These are phyloP conservation scores for Suillus subalutaceus DNA, from an alignment of 768 basidiomycete species.

Conservation along the genomic window DNA sequence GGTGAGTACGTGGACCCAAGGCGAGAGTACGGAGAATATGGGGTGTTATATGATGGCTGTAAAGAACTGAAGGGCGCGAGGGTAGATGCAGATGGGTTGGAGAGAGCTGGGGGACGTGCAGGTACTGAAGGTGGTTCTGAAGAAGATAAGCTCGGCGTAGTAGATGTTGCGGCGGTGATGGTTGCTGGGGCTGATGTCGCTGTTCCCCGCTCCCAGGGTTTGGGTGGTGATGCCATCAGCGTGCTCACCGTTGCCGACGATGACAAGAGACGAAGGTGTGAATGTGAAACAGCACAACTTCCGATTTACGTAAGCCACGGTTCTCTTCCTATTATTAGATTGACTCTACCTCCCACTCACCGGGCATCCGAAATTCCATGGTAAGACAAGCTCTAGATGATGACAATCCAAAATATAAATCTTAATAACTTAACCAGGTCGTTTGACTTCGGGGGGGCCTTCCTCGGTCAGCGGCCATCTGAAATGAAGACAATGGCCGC, in stretches of 20 bases:
- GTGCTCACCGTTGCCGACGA: constrained; percentile 11
- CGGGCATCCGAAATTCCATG: not conserved
- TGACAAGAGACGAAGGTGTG: not conserved
- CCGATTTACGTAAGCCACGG: too few relatives aligned
- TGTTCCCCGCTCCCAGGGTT: constrained; percentile 82
- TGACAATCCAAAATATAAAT: not conserved
- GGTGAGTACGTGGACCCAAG: constrained; percentile 39
- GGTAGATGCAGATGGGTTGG: constrained; percentile 38
- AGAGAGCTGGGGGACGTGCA: constrained; percentile 60
- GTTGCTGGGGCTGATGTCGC: constrained; percentile 36
- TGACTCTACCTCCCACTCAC: not conserved
- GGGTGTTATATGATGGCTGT: constrained; percentile 46
- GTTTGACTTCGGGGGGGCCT: not conserved
- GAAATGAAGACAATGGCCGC: not conserved
- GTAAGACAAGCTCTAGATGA: not conserved
- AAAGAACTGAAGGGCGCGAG: constrained; percentile 37
- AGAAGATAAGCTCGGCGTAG: constrained; percentile 23
- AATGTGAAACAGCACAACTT: not conserved
- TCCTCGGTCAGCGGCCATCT: not conserved
- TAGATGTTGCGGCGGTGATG: constrained; percentile 23
- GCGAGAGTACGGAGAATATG: constrained; percentile 48
- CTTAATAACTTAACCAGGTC: not conserved
- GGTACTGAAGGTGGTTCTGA: constrained; percentile 54
- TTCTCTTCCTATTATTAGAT: not conserved
- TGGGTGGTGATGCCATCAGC: constrained; percentile 76